Evolutionary conservation across 805 yeast species (phyloP), one percentile per base, ranked within the genome.

Genomic region (Myxozyma melibiosi): DNA sequence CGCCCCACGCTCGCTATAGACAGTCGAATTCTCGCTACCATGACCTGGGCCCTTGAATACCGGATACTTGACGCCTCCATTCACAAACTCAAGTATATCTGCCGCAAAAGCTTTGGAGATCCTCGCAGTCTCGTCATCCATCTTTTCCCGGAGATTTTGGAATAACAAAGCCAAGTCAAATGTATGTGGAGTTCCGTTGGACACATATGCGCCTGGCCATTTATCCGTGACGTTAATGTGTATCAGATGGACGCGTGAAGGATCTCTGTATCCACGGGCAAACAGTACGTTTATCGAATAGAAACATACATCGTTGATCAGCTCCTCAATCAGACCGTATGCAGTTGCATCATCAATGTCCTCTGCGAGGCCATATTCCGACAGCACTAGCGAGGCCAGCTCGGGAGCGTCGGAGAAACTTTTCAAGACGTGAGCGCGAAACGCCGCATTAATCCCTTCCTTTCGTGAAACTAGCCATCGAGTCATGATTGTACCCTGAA

Each of bases 121-220:
- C 24, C 14, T 5, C 6, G 25, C 24, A 2, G 35, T 35, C 8
- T n/a, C 11, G 8, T 20, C 24, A 22, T 35, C 35, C 28, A 49
- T n/a, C 22, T 49, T 28, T 8, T 39, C 31, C 3, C n/a, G 13
- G 13, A 51, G 18, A 51, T 51, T 51, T 16, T 51, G 54, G 35
- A 40, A 51, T 14, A 51, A 42, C 27, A 51, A 18, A 3, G 54
- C 46, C 14, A 51, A n/a, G 13, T 51, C 54, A 24, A 51, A 51
- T 11, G 54, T 41, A 22, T 51, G 54, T 14, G 48, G 54, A 14
- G 54, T 51, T 24, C 38, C 39, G 8, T 37, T 35, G 20, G 16
- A 16, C 4, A 33, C 31, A 22, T 45, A 45, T 4, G 40, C 40
- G n/a, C 11, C 31, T 1, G 33, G 28, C 50, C 50, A 45, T 11